Conservation (phyloP, 345 rosid genomes). For the Lepidium didymum region DNA sequence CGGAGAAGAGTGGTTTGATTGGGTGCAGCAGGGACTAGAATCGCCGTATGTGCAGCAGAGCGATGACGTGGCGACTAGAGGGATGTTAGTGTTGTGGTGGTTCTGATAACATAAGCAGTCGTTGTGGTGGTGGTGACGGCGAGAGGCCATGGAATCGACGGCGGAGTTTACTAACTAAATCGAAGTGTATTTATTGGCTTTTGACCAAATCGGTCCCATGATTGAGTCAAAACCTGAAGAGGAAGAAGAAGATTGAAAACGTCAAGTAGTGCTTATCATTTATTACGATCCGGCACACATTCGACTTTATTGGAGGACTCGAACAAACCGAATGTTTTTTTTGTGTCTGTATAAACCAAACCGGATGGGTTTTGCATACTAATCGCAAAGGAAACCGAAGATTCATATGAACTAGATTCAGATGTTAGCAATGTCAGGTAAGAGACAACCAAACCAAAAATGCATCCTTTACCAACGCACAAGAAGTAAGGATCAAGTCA, state of each 20-base stretch:
- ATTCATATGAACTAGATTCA: too few relatives aligned
- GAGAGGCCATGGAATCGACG: constrained; percentile 43
- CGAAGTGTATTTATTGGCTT: not conserved
- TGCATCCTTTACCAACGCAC: too few relatives aligned
- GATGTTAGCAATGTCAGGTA: too few relatives aligned
- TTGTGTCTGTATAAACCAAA: not conserved
- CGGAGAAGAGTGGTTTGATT: constrained; percentile 13
- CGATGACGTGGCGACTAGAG: constrained; percentile 8
- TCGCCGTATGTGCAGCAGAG: constrained; percentile 29
- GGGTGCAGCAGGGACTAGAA: constrained; percentile 24
- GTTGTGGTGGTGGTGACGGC: constrained; percentile 24
- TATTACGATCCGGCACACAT: not conserved
- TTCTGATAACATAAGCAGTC: constrained; percentile 12
- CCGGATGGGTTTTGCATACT: not conserved
- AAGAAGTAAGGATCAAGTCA: too few relatives aligned
- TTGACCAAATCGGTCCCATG: constrained; percentile 13
- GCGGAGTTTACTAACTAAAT: not conserved
- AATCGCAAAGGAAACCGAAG: too few relatives aligned
- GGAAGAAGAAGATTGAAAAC: not conserved
- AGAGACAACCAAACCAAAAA: too few relatives aligned
- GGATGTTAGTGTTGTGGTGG: constrained; percentile 23
- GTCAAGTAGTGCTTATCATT: not conserved
- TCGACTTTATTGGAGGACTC: not conserved
- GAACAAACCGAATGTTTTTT: not conserved
- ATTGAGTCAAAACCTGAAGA: not conserved